These are phyloP conservation scores for Talaromyces adpressus DNA, from an alignment of 495 filamentous ascomycete species.

Conservation along the genomic window DNA sequence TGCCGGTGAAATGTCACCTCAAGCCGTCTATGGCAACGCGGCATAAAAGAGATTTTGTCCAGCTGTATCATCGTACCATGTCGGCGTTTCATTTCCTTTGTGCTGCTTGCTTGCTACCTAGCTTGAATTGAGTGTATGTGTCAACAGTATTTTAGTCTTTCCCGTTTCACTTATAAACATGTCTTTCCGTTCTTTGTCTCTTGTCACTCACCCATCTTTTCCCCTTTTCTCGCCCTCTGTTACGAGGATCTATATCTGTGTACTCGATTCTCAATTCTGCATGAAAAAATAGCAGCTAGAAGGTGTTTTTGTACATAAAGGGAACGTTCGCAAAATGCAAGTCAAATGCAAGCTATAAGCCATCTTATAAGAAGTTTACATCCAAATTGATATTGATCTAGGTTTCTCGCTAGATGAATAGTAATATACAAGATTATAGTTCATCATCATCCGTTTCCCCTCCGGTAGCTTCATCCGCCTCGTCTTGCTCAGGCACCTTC, in stretches of 20 bases:
- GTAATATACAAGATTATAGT: conserved; percentile 19
- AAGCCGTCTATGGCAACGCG: conserved; percentile 37
- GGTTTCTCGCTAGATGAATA: background rate
- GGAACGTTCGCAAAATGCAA: conserved; percentile 1
- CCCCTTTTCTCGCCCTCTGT: conserved; percentile 12
- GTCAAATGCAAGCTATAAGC: background rate
- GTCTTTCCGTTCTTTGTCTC: conserved; percentile 12
- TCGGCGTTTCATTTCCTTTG: conserved; percentile 24
- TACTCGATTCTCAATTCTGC: conserved; percentile 2
- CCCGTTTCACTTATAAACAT: conserved; percentile 16
- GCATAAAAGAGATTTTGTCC: conserved; percentile 5
- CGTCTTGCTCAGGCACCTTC: conserved; percentile 3
- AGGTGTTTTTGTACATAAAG: conserved; percentile 3
- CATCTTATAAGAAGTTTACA: background rate
- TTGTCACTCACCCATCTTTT: conserved; percentile 7
- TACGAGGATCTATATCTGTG: background rate
- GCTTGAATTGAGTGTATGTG: conserved; percentile 11
- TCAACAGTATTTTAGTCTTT: conserved; percentile 39
- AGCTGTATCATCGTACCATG: conserved; percentile 11
- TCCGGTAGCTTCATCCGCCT: conserved; percentile 24
- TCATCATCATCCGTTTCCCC: conserved; percentile 51
- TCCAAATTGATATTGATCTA: background rate
- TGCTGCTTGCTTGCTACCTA: conserved; percentile 17
- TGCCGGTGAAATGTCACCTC: conserved; percentile 54
- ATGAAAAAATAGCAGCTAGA: conserved; percentile 6